phyloP scores from a whole-genome alignment of 2,329 filamentous ascomycete species.

The Clarireedia homoeocarpa region DNA sequence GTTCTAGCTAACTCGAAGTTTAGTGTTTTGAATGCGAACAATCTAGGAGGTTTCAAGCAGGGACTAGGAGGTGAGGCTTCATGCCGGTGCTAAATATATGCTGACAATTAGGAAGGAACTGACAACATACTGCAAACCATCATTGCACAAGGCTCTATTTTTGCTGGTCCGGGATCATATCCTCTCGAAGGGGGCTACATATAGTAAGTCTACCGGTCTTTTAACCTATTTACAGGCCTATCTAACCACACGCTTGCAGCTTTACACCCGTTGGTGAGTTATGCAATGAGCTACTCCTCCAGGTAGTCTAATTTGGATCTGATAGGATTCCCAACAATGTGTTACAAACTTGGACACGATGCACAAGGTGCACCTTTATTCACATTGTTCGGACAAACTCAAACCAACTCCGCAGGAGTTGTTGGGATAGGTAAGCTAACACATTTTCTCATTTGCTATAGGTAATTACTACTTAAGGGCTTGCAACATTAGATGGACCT shows the following conservation, averaged over 20 bases:
- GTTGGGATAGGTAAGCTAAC: neutral
- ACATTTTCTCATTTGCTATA: neutral
- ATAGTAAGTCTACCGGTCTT: neutral
- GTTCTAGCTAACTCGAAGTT: neutral
- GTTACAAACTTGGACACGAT: neutral
- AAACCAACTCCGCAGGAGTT: neutral
- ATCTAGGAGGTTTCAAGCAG: conserved; percentile 36
- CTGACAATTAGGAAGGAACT: conserved; percentile 8
- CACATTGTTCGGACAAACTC: neutral
- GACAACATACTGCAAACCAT: conserved; percentile 31
- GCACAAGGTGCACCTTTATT: neutral
- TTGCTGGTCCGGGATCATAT: conserved; percentile 30
- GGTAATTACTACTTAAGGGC: no score
- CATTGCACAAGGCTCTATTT: conserved; percentile 38
- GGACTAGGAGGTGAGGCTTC: conserved; percentile 31
- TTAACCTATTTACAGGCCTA: neutral
- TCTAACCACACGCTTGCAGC: neutral
- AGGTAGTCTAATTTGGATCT: neutral
- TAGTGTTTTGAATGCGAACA: conserved; percentile 30
- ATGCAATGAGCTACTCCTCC: neutral
- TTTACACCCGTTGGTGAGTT: neutral
- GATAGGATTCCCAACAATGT: neutral
- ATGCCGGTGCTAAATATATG: neutral
- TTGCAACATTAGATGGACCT: no score
- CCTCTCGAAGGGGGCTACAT: conserved; percentile 33